Evolutionary conservation across 129 eudicot genomes (phyloP), one percentile per base, ranked within the genome.

Genomic region (Helianthus tuberosus): DNA sequence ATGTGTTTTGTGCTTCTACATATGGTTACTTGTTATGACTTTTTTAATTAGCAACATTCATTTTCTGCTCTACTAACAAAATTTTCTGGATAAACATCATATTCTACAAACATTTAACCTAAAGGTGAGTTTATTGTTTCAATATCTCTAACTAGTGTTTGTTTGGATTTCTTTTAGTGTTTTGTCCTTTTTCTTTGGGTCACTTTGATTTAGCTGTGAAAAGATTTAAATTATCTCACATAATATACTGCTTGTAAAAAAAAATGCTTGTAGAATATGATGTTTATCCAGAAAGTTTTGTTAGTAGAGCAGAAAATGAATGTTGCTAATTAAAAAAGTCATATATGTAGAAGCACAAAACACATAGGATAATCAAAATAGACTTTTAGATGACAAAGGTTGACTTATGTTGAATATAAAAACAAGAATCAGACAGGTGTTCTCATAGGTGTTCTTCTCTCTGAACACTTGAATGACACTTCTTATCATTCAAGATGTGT

Each of bases 381-480:
- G 4, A 29, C 38, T 11, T 29, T n/a, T 11, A 29, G 5, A 32
- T 61, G 10, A 27, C 35, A 23, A 61, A 13, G 15, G 27, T 11
- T 27, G 11, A 11, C 63, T 20, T 57, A 54, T 54, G 1, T 9
- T 41, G 39, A 61, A 11, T 38, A 49, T 53, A 23, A 14, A 59
- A 17, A 9, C 16, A 65, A 68, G 46, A 58, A 69, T 83, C 84
- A 93, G 35, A 93, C 86, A 69, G 99, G 99, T 77, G n/a, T 94
- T 94, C 86, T 91, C 97, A 66, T 91, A 94, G 10, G 96, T 84
- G 74, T 83, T 94, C 74, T 86, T 86, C 69, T 94, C 97, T 81
- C 97, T 87, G 54, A 94, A 91, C 32, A 82, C 87, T 43, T 87
- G 78, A 53, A 94, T 91, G 10, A 88, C 88, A 74, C 81, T 83